Conservation (phyloP, 495 filamentous ascomycete genomes). For the Terfezia claveryi region DNA sequence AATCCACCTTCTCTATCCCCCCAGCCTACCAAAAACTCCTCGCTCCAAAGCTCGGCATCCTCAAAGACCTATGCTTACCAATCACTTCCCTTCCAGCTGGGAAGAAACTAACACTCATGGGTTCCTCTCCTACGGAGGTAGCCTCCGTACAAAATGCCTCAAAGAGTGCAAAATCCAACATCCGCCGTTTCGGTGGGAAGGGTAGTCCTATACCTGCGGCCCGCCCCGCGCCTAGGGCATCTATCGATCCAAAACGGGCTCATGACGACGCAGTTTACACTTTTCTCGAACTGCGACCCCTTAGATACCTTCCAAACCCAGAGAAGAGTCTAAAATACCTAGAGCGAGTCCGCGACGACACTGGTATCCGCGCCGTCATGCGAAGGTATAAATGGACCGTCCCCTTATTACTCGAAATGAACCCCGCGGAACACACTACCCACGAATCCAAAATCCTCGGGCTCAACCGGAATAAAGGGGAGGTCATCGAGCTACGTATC, state of each 20-base stretch:
- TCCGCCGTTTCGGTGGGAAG: no score
- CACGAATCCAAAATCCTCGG: constrained; percentile 60
- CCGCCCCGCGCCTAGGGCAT: no score
- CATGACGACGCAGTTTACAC: no score
- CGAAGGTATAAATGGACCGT: constrained; percentile 62
- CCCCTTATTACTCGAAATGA: constrained; percentile 83
- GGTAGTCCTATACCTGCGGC: no score
- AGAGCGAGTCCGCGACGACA: constrained; percentile 52
- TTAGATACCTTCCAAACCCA: constrained; percentile 58
- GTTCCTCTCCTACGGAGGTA: no score
- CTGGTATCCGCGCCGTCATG: constrained; percentile 71
- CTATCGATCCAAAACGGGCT: no score
- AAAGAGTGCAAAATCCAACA: no score
- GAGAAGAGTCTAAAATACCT: constrained; percentile 48
- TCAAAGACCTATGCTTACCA: constrained; percentile 36
- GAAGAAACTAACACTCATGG: no score
- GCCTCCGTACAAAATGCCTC: no score
- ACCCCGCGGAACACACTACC: constrained; percentile 62
- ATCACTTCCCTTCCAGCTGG: no score
- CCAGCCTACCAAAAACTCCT: constrained; percentile 52
- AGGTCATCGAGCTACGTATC: constrained; percentile 76
- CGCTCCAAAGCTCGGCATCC: constrained; percentile 42
- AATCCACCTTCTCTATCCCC: constrained; percentile 38
- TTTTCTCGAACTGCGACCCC: constrained; percentile 25
- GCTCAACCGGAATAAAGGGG: constrained; percentile 66